Evolutionary conservation across 2,329 filamentous ascomycete genomes (phyloP), one percentile per base, ranked within the genome.

Genomic region (Eurotiales sp.): DNA sequence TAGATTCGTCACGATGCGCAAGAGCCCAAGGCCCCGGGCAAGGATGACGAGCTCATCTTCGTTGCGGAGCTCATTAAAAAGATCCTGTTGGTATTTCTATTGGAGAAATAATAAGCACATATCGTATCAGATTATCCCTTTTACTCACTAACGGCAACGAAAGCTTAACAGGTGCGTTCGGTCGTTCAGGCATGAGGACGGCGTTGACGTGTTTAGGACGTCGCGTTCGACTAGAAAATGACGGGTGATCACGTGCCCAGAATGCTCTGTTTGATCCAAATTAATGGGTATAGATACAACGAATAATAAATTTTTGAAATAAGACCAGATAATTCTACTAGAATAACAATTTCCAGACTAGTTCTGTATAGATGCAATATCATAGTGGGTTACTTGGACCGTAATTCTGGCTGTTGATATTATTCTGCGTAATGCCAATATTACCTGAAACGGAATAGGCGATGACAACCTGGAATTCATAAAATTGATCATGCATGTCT

Each of bases 41-140:
- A 97, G 81, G 50, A 99, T 80, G 62, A 97, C 87, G 58, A 99
- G 85, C 71, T 95, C 87, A 87, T 99, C 93, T 74, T 96, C 88
- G 55, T 84, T 77, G 57, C 90, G 86, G 59, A 95, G 83, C 73
- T 93, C 88, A 68, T 88, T 89, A 76, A 97, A 97, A 63, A 97
- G 83, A 64, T 89, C 86, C 75, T 97, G 91, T 76, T 99, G 93
- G 71, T 95, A 99, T 78, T 90, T 78, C 76, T 82, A 60, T 56
- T 14, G 21, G 17, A 55, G 29, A 7, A n/a, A 27, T 23, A 46
- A 34, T 40, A 15, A 51, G 6, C 8, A 46, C 3, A 6, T 21
- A 23, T 12, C 12, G 17, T 81, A 59, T 56, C 22, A 23, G 3
- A 51, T 8, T 3, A 10, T 3, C 19, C 43, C 23, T 25, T 8